Base-by-base conservation (phyloP, 768 basidiomycete genomes). In the Mycena floridula region DNA sequence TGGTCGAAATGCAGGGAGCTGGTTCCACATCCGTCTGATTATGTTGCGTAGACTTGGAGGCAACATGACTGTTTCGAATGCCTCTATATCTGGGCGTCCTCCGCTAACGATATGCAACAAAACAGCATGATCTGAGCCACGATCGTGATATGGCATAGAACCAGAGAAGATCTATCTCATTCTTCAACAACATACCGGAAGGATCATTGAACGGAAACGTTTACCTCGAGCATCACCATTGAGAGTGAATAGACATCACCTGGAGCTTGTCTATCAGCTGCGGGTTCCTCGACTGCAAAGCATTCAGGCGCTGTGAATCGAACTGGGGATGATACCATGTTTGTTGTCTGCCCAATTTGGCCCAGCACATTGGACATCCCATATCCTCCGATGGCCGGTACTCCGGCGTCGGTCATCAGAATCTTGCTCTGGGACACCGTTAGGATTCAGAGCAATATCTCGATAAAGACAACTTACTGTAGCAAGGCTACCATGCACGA, bases 401-500 rank as follows among this genome's bases (percentile, higher is more conserved):
- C 25, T 24, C 25, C 39, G 4, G 23, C 15, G 4, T 11, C 39
- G 21, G 46, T 26, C 8, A 53, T 39, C 3, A 53, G 43, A 5
- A 53, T 36, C 39, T 53, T 53, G 37, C 44, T 50, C 51, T 53
- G 24, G 12, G 9, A 13, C 44, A 7, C 16, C 9, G 7, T 20
- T 23, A 22, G 30, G 11, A 30, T 6, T 5, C 4, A 13, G n/a
- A 30, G 11, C 4, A 6, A 11, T 13, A 41, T 20, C n/a, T 28
- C 4, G n/a, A 16, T 27, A n/a, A 3, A 11, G 6, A 24, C n/a
- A n/a, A n/a, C 49, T 9, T 39, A 54, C 53, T 15, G 48, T 47
- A 12, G 42, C 40, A 15, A 54, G 28, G 39, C 52, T 50, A 1
- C 53, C 53, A 20, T 54, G 53, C 4, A 54, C 39, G n/a, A 54